Evolutionary conservation across 1,139 yeast species (phyloP), one percentile per base, ranked within the genome.

Genomic region (Sugiyamaella xylanicola): DNA sequence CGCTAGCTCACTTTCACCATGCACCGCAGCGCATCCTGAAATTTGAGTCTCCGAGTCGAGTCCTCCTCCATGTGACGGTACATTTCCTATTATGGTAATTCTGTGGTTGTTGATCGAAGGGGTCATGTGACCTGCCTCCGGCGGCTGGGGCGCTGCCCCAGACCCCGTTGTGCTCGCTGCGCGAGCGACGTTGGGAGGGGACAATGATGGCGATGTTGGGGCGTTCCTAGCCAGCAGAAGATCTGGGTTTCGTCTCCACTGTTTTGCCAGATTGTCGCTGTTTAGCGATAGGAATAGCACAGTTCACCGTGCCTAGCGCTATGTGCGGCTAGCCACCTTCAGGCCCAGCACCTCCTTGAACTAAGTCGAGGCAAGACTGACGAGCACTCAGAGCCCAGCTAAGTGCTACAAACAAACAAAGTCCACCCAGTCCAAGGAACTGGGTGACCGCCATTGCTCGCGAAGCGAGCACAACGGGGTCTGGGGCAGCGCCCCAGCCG

Each of bases 1-100:
- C 32, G 25, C 50, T 37, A 37, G 13, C 37, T 21, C 17, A 22
- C 41, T 37, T 46, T 46, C 50, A n/a, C n/a, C n/a, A 46, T 37
- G 48, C 42, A 36, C 50, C 25, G n/a, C 21, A 27, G 7, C 25
- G 40, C 41, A 43, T 35, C 43, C 4, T 21, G 15, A 21, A 35
- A 11, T 46, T 46, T 46, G 50, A 46, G 50, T 46, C 50, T 42
- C 29, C 29, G 47, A 13, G 37, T 25, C 16, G 13, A 3, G 29
- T 16, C 4, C 11, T 4, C 21, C 22, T 17, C 21, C 22, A n/a
- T 39, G 48, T 45, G 48, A 45, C 48, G 13, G 39, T 4, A 13
- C 5, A 45, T 45, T 45, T 29, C 48, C 48, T 45, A 32, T 43
- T 43, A 5, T 4, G 42, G 42, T 15, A 39, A 8, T 21, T 16